Base-by-base conservation (phyloP, 129 eudicot genomes). In the Logfia minima region DNA sequence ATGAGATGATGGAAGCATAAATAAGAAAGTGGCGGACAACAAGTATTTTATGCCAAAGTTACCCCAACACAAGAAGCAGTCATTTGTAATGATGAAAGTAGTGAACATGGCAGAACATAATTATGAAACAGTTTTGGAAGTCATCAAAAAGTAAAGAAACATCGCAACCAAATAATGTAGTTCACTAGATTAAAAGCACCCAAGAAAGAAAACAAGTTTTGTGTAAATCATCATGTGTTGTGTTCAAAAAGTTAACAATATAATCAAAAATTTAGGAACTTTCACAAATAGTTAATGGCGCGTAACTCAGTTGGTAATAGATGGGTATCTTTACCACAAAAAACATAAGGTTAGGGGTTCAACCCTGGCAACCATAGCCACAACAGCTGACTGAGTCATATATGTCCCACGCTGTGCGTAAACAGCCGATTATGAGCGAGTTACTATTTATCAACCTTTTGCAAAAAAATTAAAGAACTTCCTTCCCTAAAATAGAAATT, bases 41-140 rank as follows among this genome's bases (percentile, higher is more conserved):
- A 77, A 68, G 59, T 58, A 56, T 55, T 34, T 68, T 29, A 52
- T 32, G 32, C 64, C 53, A 66, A 48, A 52, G 52, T 63, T 75
- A 62, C 48, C 35, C 34, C 68, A 11, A 31, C 11, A 77, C 55
- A 63, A 71, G 41, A 62, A 4, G 52, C 55, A 71, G 28, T 63
- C 51, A 63, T 79, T 79, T 7, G 64, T 63, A 79, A 72, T 48
- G 2, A 71, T 55, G n/a, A 68, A 77, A 77, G n/a, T 35, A 48
- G 61, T 58, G 60, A 55, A 79, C 71, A 43, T 70, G 39, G 48
- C 71, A 70, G 18, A 24, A 60, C 22, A 61, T 71, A 48, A 37
- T 58, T 35, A 39, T 11, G 22, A 23, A 62, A 63, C 71, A 41
- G 26, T 43, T 62, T 75, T 23, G 56, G 26, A 59, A 34, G 43